These are phyloP conservation scores for Citrus mangshanensis DNA, from an alignment of 345 rosid species.

Conservation along the genomic window DNA sequence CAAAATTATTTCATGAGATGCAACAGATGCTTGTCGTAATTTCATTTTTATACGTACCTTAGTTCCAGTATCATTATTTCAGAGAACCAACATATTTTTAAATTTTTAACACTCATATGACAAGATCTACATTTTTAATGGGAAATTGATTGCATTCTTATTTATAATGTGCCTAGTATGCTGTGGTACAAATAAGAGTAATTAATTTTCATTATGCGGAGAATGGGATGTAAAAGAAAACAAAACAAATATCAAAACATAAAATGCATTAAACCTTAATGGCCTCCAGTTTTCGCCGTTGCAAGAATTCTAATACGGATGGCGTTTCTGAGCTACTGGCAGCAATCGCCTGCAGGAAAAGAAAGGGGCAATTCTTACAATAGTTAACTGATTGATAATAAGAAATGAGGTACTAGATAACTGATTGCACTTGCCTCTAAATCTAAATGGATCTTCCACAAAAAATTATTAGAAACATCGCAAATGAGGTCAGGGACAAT, in stretches of 20 bases:
- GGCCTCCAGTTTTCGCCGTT: slow-evolving; percentile 87
- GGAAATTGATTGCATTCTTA: background rate
- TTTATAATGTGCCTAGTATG: background rate
- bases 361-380: slow-evolving; percentile 14
- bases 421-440: slow-evolving; percentile 62
- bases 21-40: background rate
- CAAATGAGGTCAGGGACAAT: slow-evolving; percentile 87
- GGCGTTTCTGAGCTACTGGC: slow-evolving; percentile 94
- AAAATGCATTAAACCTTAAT: slow-evolving; percentile 55
- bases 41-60: background rate
- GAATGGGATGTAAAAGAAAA: background rate
- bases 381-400: background rate
- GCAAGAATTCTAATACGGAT: slow-evolving; percentile 81
- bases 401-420: background rate
- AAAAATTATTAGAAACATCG: slow-evolving; percentile 60
- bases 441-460: slow-evolving; percentile 92
- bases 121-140: background rate
- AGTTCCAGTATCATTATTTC: background rate
- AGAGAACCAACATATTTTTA: background rate
- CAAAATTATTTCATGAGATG: background rate
- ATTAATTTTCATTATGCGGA: background rate
- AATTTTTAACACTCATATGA: background rate
- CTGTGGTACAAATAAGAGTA: background rate
- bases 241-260: background rate
- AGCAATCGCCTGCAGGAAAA: slow-evolving; percentile 75